Evolutionary conservation across 148 eudicot genomes (phyloP).

Genomic region (Amaranthus cruentus): DNA sequence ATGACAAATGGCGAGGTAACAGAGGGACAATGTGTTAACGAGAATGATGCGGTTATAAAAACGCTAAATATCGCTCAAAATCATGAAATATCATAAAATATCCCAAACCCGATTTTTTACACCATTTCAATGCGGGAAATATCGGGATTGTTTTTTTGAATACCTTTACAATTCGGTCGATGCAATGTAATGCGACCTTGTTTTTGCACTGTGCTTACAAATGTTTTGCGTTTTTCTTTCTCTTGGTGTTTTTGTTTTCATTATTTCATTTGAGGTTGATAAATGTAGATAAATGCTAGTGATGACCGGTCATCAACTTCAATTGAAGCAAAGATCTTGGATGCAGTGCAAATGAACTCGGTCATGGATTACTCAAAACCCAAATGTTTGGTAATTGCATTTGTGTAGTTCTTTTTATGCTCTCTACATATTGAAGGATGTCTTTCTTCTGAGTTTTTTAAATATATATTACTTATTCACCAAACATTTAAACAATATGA

Average conservation of each 20-base stretch:
- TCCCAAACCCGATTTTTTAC: too few relatives aligned
- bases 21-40: too few relatives aligned
- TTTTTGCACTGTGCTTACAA: too few relatives aligned
- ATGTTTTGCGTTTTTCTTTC: not conserved
- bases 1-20: not conserved
- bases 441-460: not conserved
- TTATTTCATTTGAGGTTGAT: slow-evolving; percentile 17
- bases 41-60: too few relatives aligned
- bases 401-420: slow-evolving; percentile 3
- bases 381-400: slow-evolving; percentile 75
- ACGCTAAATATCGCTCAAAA: too few relatives aligned
- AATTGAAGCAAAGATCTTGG: slow-evolving; percentile 78
- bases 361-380: slow-evolving; percentile 85
- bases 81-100: too few relatives aligned
- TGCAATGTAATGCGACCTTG: too few relatives aligned
- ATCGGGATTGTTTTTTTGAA: too few relatives aligned
- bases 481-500: not conserved
- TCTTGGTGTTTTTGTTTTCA: slow-evolving; percentile 4
- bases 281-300: slow-evolving; percentile 85
- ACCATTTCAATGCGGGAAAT: too few relatives aligned
- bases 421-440: slow-evolving; percentile 3
- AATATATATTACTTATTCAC: not conserved
- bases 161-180: too few relatives aligned
- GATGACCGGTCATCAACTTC: slow-evolving; percentile 86
- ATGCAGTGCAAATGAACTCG: slow-evolving; percentile 97